Percentiles rank a stretch among this genome's conserved stretches.
Conservation (phyloP, 106 monocot genomes). For the Acorus calamus region DNA sequence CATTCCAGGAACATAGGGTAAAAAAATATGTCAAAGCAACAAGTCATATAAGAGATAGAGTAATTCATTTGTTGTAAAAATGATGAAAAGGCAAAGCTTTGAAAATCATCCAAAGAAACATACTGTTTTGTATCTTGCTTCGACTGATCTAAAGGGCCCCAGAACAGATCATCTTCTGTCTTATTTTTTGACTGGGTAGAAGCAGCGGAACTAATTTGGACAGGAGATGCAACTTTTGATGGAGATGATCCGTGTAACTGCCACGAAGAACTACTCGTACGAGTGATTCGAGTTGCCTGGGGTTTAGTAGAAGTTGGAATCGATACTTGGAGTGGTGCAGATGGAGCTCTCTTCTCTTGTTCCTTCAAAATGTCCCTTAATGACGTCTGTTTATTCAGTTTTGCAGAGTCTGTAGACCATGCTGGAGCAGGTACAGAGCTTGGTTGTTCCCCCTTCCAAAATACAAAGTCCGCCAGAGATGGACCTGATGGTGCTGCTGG, state of each 20-base stretch:
- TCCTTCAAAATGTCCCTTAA: conserved; percentile 82
- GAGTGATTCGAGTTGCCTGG: conserved; percentile 25
- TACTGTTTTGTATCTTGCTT: conserved; percentile 60
- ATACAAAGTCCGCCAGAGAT: conserved; percentile 86
- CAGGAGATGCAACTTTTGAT: conserved; percentile 40
- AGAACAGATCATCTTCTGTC: conserved; percentile 88
- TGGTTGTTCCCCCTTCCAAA: conserved; percentile 73
- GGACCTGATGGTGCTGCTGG: conserved; percentile 64
- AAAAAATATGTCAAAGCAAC: no score
- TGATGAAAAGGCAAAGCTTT: not conserved
- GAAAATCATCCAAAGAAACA: conserved; percentile 1
- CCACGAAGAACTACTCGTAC: conserved; percentile 43
- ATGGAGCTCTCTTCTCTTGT: conserved; percentile 49
- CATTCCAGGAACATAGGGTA: no score
- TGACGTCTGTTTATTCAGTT: conserved; percentile 45
- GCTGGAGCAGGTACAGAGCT: conserved; percentile 40
- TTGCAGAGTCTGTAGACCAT: conserved; percentile 66
- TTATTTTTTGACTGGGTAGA: conserved; percentile 35
- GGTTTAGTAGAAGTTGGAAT: conserved; percentile 29
- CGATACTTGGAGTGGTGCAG: conserved; percentile 30
- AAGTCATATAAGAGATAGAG: no score
- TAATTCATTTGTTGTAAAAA: not conserved
- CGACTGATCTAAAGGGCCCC: conserved; percentile 71
- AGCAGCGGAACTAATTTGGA: conserved; percentile 21
- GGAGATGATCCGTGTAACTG: conserved; percentile 55